Evolutionary conservation across 1,284 basidiomycete genomes (phyloP), one percentile per base, ranked within the genome.

Genomic region (Gymnopus androsaceus): DNA sequence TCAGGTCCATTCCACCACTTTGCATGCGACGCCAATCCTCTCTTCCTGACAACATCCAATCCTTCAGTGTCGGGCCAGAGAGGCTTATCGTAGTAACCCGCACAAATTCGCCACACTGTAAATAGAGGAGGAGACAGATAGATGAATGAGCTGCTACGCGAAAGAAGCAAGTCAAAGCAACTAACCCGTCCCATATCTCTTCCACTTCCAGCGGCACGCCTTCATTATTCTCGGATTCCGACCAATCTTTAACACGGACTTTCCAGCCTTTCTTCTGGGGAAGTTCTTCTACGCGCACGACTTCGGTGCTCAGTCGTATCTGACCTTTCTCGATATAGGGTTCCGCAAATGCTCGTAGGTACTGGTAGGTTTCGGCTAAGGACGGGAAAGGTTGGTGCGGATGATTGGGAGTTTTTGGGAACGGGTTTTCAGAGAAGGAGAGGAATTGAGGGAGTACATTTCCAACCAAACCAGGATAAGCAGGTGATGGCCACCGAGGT

Each of bases 361-460:
- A 80, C 0, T 67, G 63, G 34, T 74, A 65, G 0, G 77, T 80
- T 60, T 80, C 78, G 2, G 25, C 34, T 1, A 79, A 66, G 0
- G 71, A 77, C 2, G 77, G 77, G 57, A 78, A 79, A 0, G 76
- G 78, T 51, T 80, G 78, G 11, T 67, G 55, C 2, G 66, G 62
- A 9, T 62, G 59, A 7, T 63, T 50, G 1, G 63, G 57, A 1
- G 70, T 66, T 3, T 61, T 55, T 11, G 74, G 72, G 47, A 76
- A 77, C 3, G 72, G 70, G 33, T 56, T 48, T 9, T 61, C 65
- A 5, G 77, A 75, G 62, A 77, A 78, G 3, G 74, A 74, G 7
- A 80, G 67, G 53, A 72, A 79, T 44, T 77, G 71, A 2, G 79
- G 76, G 4, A 79, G 67, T 44, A 80, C 75, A 54, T 81, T 81